These are phyloP conservation scores for Iris pallida DNA, from an alignment of 116 monocot genomes.

Conservation along the genomic window DNA sequence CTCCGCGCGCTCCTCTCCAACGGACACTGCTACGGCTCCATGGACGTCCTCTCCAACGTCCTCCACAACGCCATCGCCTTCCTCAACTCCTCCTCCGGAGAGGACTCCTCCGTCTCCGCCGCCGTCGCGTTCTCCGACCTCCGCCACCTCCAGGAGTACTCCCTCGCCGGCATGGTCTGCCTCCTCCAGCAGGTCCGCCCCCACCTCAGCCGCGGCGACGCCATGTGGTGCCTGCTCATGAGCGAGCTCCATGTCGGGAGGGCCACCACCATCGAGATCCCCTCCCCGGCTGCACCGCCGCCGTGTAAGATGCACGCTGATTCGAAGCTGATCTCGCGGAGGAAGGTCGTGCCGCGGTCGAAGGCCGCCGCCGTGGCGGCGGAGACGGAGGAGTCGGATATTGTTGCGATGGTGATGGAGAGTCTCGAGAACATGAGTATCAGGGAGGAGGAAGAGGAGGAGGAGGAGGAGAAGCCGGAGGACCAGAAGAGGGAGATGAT, in stretches of 20 bases:
- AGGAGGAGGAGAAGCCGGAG: constrained; percentile 16
- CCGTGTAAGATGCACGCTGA: not conserved
- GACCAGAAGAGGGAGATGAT: constrained; percentile 58
- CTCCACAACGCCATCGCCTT: constrained; percentile 53
- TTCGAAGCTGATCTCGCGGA: constrained; percentile 15
- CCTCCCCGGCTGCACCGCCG: constrained; percentile 14
- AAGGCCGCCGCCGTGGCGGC: not conserved
- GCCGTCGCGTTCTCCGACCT: constrained; percentile 58
- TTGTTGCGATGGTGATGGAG: constrained; percentile 48
- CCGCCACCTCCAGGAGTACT: constrained; percentile 68
- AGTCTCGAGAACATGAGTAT: constrained; percentile 50
- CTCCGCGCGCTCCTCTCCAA: constrained; percentile 50
- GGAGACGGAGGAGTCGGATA: constrained; percentile 23
- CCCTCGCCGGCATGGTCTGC: constrained; percentile 75
- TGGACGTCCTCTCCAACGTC: constrained; percentile 71
- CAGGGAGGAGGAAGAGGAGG: constrained; percentile 22
- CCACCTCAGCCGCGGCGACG: constrained; percentile 55
- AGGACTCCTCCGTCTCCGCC: constrained; percentile 1
- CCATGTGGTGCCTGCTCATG: constrained; percentile 95
- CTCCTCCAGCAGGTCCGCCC: constrained; percentile 63
- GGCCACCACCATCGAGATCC: constrained; percentile 56
- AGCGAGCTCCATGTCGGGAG: constrained; percentile 62
- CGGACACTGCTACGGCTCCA: constrained; percentile 81
- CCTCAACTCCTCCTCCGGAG: constrained; percentile 23
- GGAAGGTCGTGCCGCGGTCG: constrained; percentile 14